Evolutionary conservation across 257 asterid species (phyloP).

Genomic region (Apocynum venetum): DNA sequence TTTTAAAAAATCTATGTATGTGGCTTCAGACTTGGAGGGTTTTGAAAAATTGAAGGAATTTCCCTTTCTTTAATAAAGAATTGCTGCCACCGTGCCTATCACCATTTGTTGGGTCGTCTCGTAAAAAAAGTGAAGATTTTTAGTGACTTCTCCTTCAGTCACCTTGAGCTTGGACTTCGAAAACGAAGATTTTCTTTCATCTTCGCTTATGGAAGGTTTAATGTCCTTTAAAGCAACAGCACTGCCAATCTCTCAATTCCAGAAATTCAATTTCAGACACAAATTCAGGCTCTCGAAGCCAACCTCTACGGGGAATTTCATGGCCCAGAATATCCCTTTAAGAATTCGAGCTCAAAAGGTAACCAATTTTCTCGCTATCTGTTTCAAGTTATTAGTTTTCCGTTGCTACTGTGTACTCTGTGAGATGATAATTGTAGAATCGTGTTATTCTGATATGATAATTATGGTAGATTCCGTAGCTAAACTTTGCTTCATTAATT

Average conservation of each 20-base stretch:
- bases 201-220: conserved; percentile 26
- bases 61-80: neutral
- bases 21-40: neutral
- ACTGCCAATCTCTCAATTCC: conserved; percentile 19
- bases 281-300: conserved; percentile 31
- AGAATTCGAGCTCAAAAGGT: conserved; percentile 67
- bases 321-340: conserved; percentile 8
- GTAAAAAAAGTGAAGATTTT: neutral
- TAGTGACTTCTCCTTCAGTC: neutral
- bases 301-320: conserved; percentile 17
- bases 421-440: neutral
- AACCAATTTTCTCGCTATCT: neutral
- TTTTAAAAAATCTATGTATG: neutral
- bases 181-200: neutral
- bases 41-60: neutral
- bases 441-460: neutral
- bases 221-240: conserved; percentile 21
- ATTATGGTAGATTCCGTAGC: neutral
- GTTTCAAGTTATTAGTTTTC: neutral
- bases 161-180: neutral
- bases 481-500: neutral
- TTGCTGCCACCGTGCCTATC: neutral
- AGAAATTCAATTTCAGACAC: conserved; percentile 21
- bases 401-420: conserved; percentile 10
- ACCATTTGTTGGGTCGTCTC: neutral